phyloP scores from a whole-genome alignment of 768 basidiomycete genomes.

The Imleria badia region DNA sequence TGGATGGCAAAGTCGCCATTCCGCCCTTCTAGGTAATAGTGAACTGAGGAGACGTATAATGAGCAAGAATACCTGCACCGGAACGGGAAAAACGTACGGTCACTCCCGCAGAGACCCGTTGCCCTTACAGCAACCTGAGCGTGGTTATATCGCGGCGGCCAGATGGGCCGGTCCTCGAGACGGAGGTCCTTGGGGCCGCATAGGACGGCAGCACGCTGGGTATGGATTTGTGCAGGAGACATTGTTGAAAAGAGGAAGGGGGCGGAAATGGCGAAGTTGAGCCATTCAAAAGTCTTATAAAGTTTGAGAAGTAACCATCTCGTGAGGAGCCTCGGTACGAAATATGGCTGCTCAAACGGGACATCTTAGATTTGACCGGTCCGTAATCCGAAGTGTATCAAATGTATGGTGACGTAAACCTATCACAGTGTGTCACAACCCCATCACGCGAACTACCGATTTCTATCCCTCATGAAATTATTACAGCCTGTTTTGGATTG shows the following conservation, averaged over 20 bases:
- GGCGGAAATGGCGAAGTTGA: constrained; percentile 23
- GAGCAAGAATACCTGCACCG: constrained; percentile 1
- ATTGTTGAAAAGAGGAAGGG: constrained; percentile 30
- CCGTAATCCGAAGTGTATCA: constrained; percentile 32
- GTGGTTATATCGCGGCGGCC: constrained; percentile 68
- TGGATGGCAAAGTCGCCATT: constrained; percentile 92
- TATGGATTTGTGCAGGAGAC: constrained; percentile 49
- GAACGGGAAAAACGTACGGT: constrained; percentile 47
- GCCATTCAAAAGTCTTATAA: constrained; percentile 35
- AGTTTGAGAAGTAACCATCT: constrained; percentile 31
- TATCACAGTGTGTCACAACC: constrained; percentile 22
- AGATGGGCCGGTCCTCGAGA: constrained; percentile 68
- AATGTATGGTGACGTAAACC: constrained; percentile 29
- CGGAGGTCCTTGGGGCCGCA: constrained; percentile 82
- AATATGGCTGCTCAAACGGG: constrained; percentile 25
- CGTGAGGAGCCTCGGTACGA: constrained; percentile 34
- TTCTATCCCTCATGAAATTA: constrained; percentile 22
- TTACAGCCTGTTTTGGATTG: constrained; percentile 23
- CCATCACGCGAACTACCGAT: constrained; percentile 27
- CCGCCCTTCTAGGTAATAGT: constrained; percentile 86
- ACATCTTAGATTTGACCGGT: constrained; percentile 27
- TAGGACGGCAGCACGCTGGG: constrained; percentile 76
- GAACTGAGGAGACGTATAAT: constrained; percentile 50
- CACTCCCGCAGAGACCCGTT: constrained; percentile 91
- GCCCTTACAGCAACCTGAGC: constrained; percentile 78